Evolutionary conservation across 192 early-diverging fungal species (phyloP).

Genomic region (Martensiomyces pterosporus): DNA sequence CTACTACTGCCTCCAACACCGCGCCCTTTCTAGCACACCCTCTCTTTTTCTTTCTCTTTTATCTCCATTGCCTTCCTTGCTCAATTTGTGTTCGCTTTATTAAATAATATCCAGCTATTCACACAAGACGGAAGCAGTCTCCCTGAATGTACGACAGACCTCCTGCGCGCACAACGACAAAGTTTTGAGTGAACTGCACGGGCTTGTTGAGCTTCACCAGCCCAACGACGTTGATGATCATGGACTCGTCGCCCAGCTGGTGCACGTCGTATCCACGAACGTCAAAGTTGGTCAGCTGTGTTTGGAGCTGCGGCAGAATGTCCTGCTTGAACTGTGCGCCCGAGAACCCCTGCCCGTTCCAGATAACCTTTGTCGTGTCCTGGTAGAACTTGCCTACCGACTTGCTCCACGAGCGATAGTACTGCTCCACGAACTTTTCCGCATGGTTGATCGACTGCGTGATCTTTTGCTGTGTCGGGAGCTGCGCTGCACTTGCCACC

Average conservation of each 20-base stretch:
- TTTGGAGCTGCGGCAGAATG: slow-evolving; percentile 17
- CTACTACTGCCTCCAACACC: not conserved
- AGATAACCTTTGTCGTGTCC: slow-evolving; percentile 19
- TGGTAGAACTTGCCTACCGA: slow-evolving; percentile 29
- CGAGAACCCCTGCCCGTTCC: slow-evolving; percentile 26
- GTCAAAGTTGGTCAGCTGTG: slow-evolving; percentile 4
- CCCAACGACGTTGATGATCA: slow-evolving; percentile 15
- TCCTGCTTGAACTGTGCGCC: slow-evolving; percentile 23
- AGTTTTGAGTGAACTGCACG: slow-evolving; percentile 33
- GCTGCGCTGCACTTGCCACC: not conserved
- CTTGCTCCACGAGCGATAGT: slow-evolving; percentile 17
- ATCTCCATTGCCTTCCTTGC: slow-evolving; percentile 1
- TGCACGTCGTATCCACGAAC: slow-evolving; percentile 24
- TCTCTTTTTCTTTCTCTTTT: not conserved
- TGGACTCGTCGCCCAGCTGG: slow-evolving; percentile 7
- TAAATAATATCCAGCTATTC: not conserved
- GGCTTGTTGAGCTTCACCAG: slow-evolving; percentile 8
- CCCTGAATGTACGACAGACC: slow-evolving; percentile 26
- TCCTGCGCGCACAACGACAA: slow-evolving; percentile 16
- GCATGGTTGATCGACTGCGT: slow-evolving; percentile 1
- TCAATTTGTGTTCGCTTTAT: slow-evolving; percentile 1
- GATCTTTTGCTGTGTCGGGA: not conserved
- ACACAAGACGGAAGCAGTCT: slow-evolving; percentile 43
- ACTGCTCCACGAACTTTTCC: slow-evolving; percentile 34
- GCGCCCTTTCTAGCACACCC: not conserved